Conservation (phyloP, 2,329 filamentous ascomycete genomes). For the Monilinia vaccinii-corymbosi region DNA sequence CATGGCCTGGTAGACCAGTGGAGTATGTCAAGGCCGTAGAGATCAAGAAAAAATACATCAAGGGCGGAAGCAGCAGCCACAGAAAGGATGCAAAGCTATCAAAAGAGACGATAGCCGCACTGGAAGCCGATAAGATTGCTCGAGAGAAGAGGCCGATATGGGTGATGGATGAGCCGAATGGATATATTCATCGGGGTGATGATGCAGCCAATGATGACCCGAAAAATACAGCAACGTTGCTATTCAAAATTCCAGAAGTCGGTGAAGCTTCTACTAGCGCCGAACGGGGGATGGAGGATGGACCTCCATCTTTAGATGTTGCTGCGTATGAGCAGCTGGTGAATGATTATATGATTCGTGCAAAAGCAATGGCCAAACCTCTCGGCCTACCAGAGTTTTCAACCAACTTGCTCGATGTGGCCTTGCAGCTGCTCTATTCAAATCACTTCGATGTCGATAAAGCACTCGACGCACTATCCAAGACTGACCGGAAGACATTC, state of each 20-base stretch:
- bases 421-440: conserved; percentile 62
- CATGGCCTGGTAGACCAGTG: conserved; percentile 83
- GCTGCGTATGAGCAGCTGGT: conserved; percentile 43
- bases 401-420: conserved; percentile 83
- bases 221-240: conserved; percentile 61
- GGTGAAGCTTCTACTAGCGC: conserved; percentile 36
- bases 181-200: conserved; percentile 77
- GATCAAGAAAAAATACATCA: conserved; percentile 66
- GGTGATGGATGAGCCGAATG: conserved; percentile 83
- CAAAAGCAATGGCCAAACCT: conserved; percentile 47
- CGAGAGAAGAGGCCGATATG: conserved; percentile 81
- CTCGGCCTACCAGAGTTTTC: conserved; percentile 65
- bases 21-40: conserved; percentile 83
- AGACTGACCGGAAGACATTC: conserved; percentile 60
- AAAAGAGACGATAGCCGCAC: conserved; percentile 69
- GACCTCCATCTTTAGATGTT: conserved; percentile 24
- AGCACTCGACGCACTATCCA: conserved; percentile 61
- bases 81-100: conserved; percentile 70
- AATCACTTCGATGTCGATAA: conserved; percentile 62
- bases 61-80: conserved; percentile 40
- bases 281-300: conserved; percentile 29
- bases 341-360: conserved; percentile 60
- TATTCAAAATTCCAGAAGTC: conserved; percentile 66
- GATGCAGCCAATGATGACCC: conserved; percentile 63
- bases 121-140: conserved; percentile 73